A percentile compares a stretch with the other conserved stretches of the same genome.
phyloP scores from a whole-genome alignment of 768 basidiomycete genomes.

The Pleurotus citrinopileatus region DNA sequence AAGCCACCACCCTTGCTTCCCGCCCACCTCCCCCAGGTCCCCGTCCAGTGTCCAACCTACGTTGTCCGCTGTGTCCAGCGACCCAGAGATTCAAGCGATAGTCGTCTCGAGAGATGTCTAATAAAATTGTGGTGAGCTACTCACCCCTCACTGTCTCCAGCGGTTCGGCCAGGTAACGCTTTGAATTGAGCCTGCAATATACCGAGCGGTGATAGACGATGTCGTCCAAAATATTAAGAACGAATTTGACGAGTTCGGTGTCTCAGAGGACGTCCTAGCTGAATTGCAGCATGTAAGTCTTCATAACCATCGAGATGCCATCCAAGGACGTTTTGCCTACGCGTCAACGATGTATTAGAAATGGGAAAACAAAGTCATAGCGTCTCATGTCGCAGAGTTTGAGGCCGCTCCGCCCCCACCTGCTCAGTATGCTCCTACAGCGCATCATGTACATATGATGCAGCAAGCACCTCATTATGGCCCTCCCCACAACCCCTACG shows the following conservation, averaged over 20 bases:
- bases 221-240: conserved; percentile 83
- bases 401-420: conserved; percentile 47
- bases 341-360: conserved; percentile 47
- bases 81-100: conserved; percentile 17
- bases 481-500: conserved; percentile 49
- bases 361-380: conserved; percentile 95
- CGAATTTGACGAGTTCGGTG: conserved; percentile 97
- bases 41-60: conserved; percentile 25
- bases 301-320: conserved; percentile 13
- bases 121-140: conserved; percentile 98
- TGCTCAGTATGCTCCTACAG: conserved; percentile 49
- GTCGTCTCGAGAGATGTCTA: conserved; percentile 63
- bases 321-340: conserved; percentile 10
- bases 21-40: conserved; percentile 38
- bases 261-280: conserved; percentile 85
- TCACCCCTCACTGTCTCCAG: conserved; percentile 51
- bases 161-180: conserved; percentile 50
- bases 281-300: conserved; percentile 83
- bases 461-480: conserved; percentile 58
- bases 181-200: conserved; percentile 78
- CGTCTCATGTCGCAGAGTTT: conserved; percentile 95
- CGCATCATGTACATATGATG: conserved; percentile 63
- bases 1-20: conserved; percentile 40
- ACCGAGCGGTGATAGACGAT: conserved; percentile 95
- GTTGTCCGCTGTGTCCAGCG: conserved; percentile 15